A percentile compares a stretch with the other conserved stretches of the same genome.
These are phyloP conservation scores for Yueomyces sinensis DNA, from an alignment of 805 yeast genomes.

Conservation along the genomic window DNA sequence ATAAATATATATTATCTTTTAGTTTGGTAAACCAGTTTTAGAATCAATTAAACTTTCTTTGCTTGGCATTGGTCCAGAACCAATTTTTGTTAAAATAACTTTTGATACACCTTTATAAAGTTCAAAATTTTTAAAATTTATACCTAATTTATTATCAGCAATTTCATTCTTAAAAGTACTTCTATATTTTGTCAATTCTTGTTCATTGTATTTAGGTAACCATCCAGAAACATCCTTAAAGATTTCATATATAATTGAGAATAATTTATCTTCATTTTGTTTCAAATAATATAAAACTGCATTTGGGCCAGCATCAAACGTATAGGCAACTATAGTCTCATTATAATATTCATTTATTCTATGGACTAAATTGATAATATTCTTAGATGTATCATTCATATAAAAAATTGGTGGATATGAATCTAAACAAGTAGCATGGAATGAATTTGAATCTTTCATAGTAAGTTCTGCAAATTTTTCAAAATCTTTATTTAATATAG, in stretches of 20 bases:
- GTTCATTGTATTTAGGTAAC: conserved; percentile 30
- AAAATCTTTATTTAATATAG: conserved; percentile 68
- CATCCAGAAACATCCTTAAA: conserved; percentile 59
- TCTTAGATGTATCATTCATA: conserved; percentile 80
- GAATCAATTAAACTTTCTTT: conserved; percentile 42
- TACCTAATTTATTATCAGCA: conserved; percentile 19
- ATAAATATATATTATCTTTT: too few relatives aligned
- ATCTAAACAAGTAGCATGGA: conserved; percentile 96
- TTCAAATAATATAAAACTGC: conserved; percentile 86
- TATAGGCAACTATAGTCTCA: conserved; percentile 77
- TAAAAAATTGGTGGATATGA: conserved; percentile 93
- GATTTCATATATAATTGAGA: conserved; percentile 53
- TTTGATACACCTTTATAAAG: conserved; percentile 84
- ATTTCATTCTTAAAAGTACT: conserved; percentile 13
- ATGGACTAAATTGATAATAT: conserved; percentile 67
- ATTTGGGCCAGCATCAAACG: conserved; percentile 99
- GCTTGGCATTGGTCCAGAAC: conserved; percentile 70
- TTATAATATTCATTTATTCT: conserved; percentile 46
- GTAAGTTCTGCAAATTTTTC: conserved; percentile 75
- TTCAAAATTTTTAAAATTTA: conserved; percentile 38
- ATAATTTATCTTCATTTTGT: conserved; percentile 57
- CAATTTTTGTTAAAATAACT: conserved; percentile 75
- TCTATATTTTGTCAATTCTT: conserved; percentile 16
- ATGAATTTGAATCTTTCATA: conserved; percentile 92
- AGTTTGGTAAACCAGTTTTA: conserved; percentile 47